phyloP scores from a whole-genome alignment of 2,329 filamentous ascomycete genomes.

The Hymenoscyphus linearis region DNA sequence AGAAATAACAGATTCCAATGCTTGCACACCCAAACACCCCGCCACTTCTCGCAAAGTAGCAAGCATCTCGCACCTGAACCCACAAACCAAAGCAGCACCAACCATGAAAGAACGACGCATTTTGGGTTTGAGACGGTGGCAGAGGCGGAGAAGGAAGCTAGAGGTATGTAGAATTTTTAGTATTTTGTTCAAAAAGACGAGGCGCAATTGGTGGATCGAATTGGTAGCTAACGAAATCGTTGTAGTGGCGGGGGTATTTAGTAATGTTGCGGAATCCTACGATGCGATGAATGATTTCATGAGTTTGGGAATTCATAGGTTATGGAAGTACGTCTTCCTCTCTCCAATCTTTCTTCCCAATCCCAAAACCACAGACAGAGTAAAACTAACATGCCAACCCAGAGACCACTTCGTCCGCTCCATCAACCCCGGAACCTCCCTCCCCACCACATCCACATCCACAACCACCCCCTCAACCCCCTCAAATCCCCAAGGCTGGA shows the following conservation, averaged over 20 bases:
- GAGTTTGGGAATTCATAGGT: conserved; percentile 92
- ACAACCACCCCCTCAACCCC: conserved; percentile 34
- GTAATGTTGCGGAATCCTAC: conserved; percentile 82
- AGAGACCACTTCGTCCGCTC: conserved; percentile 88
- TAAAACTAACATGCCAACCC: neutral
- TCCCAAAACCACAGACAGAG: neutral
- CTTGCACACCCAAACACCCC: conserved; percentile 11
- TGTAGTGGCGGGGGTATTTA: conserved; percentile 69
- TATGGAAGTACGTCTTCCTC: conserved; percentile 69
- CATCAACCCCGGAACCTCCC: conserved; percentile 62
- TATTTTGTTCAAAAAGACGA: too few species aligned
- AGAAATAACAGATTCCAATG: conserved; percentile 18
- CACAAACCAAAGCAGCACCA: conserved; percentile 17
- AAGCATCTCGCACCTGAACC: conserved; percentile 13
- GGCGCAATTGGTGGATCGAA: neutral
- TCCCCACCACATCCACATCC: conserved; percentile 35
- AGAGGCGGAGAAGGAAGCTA: conserved; percentile 33
- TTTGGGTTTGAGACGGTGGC: conserved; percentile 34
- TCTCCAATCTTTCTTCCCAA: neutral
- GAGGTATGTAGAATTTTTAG: conserved; percentile 23
- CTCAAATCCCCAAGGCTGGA: conserved; percentile 49
- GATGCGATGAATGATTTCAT: conserved; percentile 99
- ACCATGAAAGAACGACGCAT: conserved; percentile 31
- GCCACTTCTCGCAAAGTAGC: conserved; percentile 18
- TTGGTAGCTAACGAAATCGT: neutral